Evolutionary conservation across 352 stramenopile species (phyloP).

Genomic region (Globisporangium acanthophoron): DNA sequence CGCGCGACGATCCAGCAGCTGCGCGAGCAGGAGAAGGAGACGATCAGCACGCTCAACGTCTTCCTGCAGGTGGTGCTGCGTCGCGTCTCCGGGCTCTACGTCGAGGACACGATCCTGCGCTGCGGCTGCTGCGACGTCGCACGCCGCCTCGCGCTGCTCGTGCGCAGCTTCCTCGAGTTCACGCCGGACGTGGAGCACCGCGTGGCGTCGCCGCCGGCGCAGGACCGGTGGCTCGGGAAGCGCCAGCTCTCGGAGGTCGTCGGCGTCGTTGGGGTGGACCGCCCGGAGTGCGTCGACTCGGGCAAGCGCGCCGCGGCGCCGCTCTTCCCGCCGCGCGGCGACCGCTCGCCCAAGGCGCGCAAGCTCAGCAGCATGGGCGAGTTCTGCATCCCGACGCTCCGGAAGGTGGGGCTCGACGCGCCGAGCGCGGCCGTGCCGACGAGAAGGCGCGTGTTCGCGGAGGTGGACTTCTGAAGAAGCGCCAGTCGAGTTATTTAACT

Average conservation of each 20-base stretch:
- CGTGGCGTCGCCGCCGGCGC: constrained; percentile 2
- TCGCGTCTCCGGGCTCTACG: constrained; percentile 51
- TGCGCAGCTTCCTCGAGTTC: constrained; percentile 66
- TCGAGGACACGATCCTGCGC: constrained; percentile 49
- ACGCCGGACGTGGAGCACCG: constrained; percentile 10
- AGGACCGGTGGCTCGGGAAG: constrained; percentile 31
- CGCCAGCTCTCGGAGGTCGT: constrained; percentile 41
- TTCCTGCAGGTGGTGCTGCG: constrained; percentile 65
- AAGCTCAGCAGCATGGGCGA: constrained; percentile 52
- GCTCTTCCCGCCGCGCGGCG: constrained; percentile 30
- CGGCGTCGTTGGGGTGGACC: constrained; percentile 24
- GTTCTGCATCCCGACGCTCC: constrained; percentile 34
- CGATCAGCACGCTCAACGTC: constrained; percentile 69
- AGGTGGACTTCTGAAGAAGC: constrained; percentile 56
- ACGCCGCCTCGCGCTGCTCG: constrained; percentile 47
- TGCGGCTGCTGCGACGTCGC: constrained; percentile 46
- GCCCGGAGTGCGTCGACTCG: constrained; percentile 14
- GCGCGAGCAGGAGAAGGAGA: constrained; percentile 60
- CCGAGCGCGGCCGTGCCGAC: constrained; percentile 33
- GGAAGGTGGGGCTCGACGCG: constrained; percentile 26
- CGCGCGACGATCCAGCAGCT: constrained; percentile 48
- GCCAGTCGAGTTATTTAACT: constrained; percentile 11
- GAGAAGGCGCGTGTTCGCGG: constrained; percentile 62
- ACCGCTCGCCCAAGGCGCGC: constrained; percentile 45
- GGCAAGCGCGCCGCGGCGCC: constrained; percentile 1